phyloP scores from a whole-genome alignment of 768 basidiomycete species.

The Suillus paluster region DNA sequence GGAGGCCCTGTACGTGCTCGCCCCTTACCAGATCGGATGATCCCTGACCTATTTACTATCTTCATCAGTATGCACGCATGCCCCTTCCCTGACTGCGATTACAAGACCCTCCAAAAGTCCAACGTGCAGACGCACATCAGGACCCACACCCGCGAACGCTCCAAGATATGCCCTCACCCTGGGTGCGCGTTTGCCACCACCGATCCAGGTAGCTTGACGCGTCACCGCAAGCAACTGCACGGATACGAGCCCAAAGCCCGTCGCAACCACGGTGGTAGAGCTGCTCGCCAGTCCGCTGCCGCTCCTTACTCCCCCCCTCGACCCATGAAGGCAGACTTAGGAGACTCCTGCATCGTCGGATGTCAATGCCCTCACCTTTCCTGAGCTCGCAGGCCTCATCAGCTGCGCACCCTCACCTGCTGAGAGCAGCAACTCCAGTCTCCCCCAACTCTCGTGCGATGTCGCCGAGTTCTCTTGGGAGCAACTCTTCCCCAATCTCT shows the following conservation, averaged over 20 bases:
- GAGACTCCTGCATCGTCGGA: neutral
- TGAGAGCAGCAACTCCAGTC: neutral
- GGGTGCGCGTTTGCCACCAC: too few relatives aligned
- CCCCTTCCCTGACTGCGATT: conserved; percentile 22
- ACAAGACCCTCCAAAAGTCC: conserved; percentile 16
- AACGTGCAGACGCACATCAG: too few relatives aligned
- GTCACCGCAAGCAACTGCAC: too few relatives aligned
- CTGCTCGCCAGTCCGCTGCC: conserved; percentile 10
- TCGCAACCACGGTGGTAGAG: too few relatives aligned
- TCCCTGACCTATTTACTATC: conserved; percentile 8
- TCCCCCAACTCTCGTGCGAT: neutral
- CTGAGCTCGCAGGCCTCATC: neutral
- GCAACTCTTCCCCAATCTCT: conserved; percentile 3
- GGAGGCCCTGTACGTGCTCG: too few relatives aligned
- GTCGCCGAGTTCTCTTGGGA: conserved; percentile 4
- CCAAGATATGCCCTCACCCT: too few relatives aligned
- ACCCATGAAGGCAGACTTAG: neutral
- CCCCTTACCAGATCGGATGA: too few relatives aligned
- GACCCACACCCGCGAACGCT: too few relatives aligned
- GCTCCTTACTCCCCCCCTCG: conserved; percentile 11
- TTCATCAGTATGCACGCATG: conserved; percentile 6
- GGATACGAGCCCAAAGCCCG: too few relatives aligned
- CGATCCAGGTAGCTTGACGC: too few relatives aligned
- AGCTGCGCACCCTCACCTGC: neutral
- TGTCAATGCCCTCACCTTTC: neutral